phyloP scores from a whole-genome alignment of 228 moss, liverwort and hornwort species.

The Sphagnum fallax region DNA sequence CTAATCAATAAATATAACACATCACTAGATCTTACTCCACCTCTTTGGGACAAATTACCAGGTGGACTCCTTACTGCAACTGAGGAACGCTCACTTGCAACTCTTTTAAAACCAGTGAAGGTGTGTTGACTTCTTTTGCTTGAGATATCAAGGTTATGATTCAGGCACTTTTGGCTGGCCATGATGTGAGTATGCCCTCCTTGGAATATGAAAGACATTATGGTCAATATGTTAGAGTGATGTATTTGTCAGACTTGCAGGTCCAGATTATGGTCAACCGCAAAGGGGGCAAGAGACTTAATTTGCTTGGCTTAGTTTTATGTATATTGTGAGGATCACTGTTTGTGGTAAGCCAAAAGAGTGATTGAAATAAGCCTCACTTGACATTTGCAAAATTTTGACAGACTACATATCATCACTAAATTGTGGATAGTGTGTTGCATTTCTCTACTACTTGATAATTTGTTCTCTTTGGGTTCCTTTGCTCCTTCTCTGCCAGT shows the following conservation, averaged over 20 bases:
- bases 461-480: no score
- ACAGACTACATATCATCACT: neutral
- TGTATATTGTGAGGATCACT: no score
- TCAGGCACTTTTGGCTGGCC: neutral
- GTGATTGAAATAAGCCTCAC: neutral
- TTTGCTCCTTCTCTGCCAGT: neutral
- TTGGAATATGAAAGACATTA: neutral
- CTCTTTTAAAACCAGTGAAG: slow-evolving; percentile 71
- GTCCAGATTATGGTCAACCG: neutral
- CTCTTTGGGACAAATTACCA: slow-evolving; percentile 71
- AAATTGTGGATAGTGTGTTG: neutral
- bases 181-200: neutral
- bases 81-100: slow-evolving; percentile 64
- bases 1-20: slow-evolving; percentile 42
- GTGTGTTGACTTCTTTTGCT: slow-evolving; percentile 14
- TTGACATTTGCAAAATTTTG: neutral
- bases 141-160: neutral
- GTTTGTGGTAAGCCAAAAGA: no score
- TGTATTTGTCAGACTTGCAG: neutral
- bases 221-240: neutral
- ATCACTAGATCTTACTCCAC: slow-evolving; percentile 50
- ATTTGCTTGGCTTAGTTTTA: neutral
- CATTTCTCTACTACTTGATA: no score
- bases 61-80: slow-evolving; percentile 50
- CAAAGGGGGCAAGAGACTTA: neutral